These are phyloP conservation scores for Botryobasidium botryosum DNA, from an alignment of 768 basidiomycete species.

Conservation along the genomic window DNA sequence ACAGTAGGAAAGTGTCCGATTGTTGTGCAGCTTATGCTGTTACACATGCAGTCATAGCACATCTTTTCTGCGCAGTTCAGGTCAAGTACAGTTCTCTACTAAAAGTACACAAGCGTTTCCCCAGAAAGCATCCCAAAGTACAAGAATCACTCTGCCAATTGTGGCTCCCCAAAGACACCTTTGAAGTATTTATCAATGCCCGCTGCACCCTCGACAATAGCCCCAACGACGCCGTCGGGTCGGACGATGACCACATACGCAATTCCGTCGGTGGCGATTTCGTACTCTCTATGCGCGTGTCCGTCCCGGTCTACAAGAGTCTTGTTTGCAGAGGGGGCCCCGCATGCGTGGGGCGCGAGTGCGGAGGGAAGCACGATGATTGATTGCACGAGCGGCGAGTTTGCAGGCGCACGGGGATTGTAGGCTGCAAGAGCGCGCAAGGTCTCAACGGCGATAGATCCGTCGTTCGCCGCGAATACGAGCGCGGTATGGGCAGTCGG, in stretches of 20 bases:
- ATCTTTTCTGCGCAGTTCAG: too few relatives aligned
- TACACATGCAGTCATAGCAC: too few relatives aligned
- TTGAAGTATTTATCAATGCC: constrained; percentile 10
- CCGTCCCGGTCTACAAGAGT: neutral
- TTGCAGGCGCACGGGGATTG: neutral
- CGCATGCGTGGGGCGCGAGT: too few relatives aligned
- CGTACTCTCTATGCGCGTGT: constrained; percentile 5
- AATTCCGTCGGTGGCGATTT: too few relatives aligned
- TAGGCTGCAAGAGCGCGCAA: constrained; percentile 1
- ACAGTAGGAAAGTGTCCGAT: too few relatives aligned
- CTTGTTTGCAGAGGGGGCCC: neutral
- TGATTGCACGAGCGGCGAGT: neutral
- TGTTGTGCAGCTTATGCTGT: too few relatives aligned
- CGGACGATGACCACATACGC: constrained; percentile 11
- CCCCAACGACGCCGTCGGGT: constrained; percentile 14
- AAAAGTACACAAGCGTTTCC: too few relatives aligned
- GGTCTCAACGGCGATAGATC: constrained; percentile 12
- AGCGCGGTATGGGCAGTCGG: constrained; percentile 27
- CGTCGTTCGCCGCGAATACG: constrained; percentile 21
- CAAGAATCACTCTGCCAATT: too few relatives aligned
- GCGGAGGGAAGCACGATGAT: neutral
- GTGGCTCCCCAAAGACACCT: neutral
- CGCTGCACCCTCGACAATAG: neutral
- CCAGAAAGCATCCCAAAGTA: too few relatives aligned
- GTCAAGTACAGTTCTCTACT: too few relatives aligned